phyloP scores from a whole-genome alignment of 1,284 basidiomycete genomes.

The Flammula alnicola region DNA sequence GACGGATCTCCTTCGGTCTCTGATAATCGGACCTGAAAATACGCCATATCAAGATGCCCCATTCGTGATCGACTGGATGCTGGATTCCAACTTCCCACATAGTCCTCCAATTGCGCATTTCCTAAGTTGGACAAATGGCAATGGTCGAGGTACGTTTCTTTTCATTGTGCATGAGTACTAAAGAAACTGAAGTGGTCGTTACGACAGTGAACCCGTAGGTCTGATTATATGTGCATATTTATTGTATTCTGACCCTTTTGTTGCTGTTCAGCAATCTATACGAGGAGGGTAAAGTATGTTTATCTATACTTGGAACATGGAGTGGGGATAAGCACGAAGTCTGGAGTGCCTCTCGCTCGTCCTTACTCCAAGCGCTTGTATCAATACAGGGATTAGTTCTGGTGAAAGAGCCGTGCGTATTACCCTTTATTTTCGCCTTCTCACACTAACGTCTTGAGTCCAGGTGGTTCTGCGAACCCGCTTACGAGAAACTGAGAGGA shows the following conservation, averaged over 20 bases:
- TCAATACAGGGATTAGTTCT: conserved; percentile 94
- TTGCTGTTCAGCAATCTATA: conserved; percentile 74
- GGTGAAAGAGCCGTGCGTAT: conserved; percentile 83
- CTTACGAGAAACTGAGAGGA: conserved; percentile 87
- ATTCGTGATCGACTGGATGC: conserved; percentile 93
- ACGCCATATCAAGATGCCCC: conserved; percentile 94
- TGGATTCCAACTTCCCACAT: conserved; percentile 87
- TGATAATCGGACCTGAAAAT: conserved; percentile 93
- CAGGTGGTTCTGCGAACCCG: conserved; percentile 91
- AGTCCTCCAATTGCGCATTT: conserved; percentile 90
- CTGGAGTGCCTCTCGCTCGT: conserved; percentile 83
- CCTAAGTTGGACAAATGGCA: conserved; percentile 92
- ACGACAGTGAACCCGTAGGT: conserved; percentile 75
- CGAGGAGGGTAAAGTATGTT: conserved; percentile 94
- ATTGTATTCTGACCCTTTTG: background rate
- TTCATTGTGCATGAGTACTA: conserved; percentile 5
- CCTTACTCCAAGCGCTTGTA: conserved; percentile 89
- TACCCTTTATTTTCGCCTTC: background rate
- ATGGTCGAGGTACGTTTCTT: conserved; percentile 73
- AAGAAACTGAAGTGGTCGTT: background rate
- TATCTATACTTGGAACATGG: conserved; percentile 94
- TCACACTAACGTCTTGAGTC: conserved; percentile 6
- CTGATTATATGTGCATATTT: background rate
- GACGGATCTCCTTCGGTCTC: conserved; percentile 81
- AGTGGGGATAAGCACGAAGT: conserved; percentile 85